Evolutionary conservation across 2,329 filamentous ascomycete species (phyloP), one percentile per base, ranked within the genome.

Genomic region (Drechslerella coelobrocha): DNA sequence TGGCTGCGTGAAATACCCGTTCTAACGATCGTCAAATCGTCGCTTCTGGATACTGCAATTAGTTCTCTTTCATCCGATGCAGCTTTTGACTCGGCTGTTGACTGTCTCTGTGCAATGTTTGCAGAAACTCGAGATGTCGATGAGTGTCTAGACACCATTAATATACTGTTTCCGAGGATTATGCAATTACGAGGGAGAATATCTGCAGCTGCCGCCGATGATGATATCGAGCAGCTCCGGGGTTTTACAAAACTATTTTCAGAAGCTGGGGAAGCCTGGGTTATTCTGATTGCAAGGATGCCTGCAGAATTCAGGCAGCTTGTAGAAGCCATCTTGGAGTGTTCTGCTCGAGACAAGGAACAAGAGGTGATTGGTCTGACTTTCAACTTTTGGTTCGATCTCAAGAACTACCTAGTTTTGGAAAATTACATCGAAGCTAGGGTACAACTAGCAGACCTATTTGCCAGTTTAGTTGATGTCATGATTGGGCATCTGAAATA

Each of bases 321-420:
- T 3, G 93, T 99, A 9, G 92, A 97, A 76, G 87, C 89, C 5
- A 87, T 99, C 14, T 84, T 97, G n/a, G 92, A 97, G 80, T 96
- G 92, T 77, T 92, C 91, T 71, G 86, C 89, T 9, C 85, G 89
- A 74, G 94, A 99, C 78, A 88, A 87, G 78, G 93, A 97, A 59
- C 87, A 89, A 72, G 94, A 99, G 74, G 91, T 92, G 2, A 92
- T 99, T 73, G 90, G 91, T 59, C 87, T 94, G 76, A 99, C 95
- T 0, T 99, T 99, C 80, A 87, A 87, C 74, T 97, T 99, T 81
- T 99, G 94, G 94, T 97, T 95, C 78, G 94, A 99, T 78, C 84
- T 99, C 50, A 99, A 99, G 82, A 92, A 97, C 78, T 97, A 96
- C 78, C 83, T 99, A 51, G 92, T 92, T 1, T 80, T 99, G 57